Conservation (phyloP, 805 yeast species). For the Metschnikowia arizonensis region DNA sequence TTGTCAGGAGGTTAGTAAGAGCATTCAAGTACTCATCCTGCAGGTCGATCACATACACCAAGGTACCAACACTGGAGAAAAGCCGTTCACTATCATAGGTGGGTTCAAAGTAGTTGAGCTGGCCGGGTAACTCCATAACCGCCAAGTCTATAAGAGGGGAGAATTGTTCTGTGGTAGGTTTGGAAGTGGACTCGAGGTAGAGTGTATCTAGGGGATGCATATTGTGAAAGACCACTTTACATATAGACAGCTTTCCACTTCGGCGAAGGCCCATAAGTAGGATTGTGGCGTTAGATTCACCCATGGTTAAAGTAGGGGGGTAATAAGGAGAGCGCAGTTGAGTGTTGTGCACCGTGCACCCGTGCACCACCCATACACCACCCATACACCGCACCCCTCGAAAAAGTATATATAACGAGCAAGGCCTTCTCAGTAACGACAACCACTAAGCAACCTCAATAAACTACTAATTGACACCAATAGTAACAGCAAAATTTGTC, state of each 20-base stretch:
- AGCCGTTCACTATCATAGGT: constrained; percentile 72
- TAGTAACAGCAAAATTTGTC: too few relatives aligned
- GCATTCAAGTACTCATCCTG: constrained; percentile 95
- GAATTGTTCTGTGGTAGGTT: constrained; percentile 82
- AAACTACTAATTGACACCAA: too few relatives aligned
- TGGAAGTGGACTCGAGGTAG: constrained; percentile 84
- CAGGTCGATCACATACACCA: constrained; percentile 90
- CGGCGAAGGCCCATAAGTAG: constrained; percentile 84
- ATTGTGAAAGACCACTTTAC: constrained; percentile 92
- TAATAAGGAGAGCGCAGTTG: too few relatives aligned
- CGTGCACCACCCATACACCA: too few relatives aligned
- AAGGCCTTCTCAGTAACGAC: too few relatives aligned
- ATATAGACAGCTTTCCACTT: constrained; percentile 92
- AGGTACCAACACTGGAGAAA: constrained; percentile 79
- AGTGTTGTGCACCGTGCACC: too few relatives aligned
- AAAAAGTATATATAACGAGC: too few relatives aligned
- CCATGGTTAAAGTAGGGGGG: not conserved
- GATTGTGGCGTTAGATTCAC: constrained; percentile 63
- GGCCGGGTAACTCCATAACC: constrained; percentile 95
- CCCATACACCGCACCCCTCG: too few relatives aligned
- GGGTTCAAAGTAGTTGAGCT: constrained; percentile 83
- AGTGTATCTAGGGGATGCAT: constrained; percentile 94
- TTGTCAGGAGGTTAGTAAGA: constrained; percentile 79
- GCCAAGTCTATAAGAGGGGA: constrained; percentile 79
- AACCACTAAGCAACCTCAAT: too few relatives aligned